Percentiles rank a stretch among this genome's conserved stretches.
Conservation (phyloP, 2,329 filamentous ascomycete species). For the Ampelomyces quisqualis region DNA sequence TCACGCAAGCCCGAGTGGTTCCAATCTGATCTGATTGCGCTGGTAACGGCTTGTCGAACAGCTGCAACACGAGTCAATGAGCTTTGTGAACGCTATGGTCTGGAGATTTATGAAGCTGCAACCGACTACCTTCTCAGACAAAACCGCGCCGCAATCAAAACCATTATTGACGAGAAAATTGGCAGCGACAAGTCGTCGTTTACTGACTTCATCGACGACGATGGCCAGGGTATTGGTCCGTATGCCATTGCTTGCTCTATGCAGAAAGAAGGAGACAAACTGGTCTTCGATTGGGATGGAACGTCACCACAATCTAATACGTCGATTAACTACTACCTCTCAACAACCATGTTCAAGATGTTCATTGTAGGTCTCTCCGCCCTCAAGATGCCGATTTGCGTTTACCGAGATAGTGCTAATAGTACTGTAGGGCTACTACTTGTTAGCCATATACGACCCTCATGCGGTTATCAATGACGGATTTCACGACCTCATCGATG, state of each 20-base stretch:
- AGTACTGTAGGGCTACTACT: no score
- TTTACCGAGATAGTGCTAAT: no score
- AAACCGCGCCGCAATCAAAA: slow-evolving; percentile 49
- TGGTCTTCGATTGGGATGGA: slow-evolving; percentile 53
- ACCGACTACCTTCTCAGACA: slow-evolving; percentile 49
- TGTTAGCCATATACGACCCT: slow-evolving; percentile 53
- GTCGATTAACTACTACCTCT: slow-evolving; percentile 54
- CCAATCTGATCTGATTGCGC: slow-evolving; percentile 50
- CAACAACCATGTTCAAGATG: slow-evolving; percentile 55
- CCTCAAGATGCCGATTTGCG: no score
- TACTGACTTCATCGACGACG: slow-evolving; percentile 54
- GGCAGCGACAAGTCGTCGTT: slow-evolving; percentile 47
- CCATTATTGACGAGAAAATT: slow-evolving; percentile 51
- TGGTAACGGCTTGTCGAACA: slow-evolving; percentile 51
- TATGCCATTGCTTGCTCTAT: slow-evolving; percentile 53
- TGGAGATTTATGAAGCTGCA: slow-evolving; percentile 50
- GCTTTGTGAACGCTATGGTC: slow-evolving; percentile 49
- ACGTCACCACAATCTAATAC: slow-evolving; percentile 51
- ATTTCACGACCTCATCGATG: slow-evolving; percentile 53
- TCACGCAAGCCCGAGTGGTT: slow-evolving; percentile 54
- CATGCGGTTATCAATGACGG: slow-evolving; percentile 54
- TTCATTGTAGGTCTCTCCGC: slow-evolving; percentile 52
- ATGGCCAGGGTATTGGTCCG: slow-evolving; percentile 50
- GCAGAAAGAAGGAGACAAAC: slow-evolving; percentile 47
- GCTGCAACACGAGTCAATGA: slow-evolving; percentile 50